Evolutionary conservation across 441 rosid genomes (phyloP).

Genomic region (Erodium texanum): DNA sequence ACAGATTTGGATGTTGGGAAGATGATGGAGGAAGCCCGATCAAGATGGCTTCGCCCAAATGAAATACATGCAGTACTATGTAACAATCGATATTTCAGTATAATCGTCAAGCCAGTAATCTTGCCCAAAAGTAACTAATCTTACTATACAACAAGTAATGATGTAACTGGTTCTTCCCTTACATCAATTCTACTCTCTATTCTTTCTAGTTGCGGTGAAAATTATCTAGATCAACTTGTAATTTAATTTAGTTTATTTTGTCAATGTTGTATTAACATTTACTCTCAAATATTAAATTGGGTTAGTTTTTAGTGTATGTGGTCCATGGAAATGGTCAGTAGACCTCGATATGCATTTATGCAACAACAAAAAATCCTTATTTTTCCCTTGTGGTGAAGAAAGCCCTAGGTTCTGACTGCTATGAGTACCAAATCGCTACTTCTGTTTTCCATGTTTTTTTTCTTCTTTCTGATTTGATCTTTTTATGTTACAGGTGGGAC

Average conservation of each 20-base stretch:
- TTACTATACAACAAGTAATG: not conserved
- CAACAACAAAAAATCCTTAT: not conserved
- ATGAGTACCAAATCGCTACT: not conserved
- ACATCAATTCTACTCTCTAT: not conserved
- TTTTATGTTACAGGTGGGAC: slow-evolving; percentile 59
- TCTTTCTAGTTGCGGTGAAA: not conserved
- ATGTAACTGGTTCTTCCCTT: too few relatives aligned
- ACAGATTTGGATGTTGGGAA: slow-evolving; percentile 68
- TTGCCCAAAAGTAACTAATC: slow-evolving; percentile 61
- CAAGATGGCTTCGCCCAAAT: slow-evolving; percentile 93
- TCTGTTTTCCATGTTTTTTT: not conserved
- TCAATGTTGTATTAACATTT: not conserved
- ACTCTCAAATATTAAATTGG: not conserved
- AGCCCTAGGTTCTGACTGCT: not conserved
- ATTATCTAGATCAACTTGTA: not conserved
- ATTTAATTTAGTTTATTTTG: not conserved
- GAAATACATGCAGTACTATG: slow-evolving; percentile 83
- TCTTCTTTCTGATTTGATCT: slow-evolving; percentile 6
- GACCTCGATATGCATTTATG: not conserved
- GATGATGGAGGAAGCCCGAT: slow-evolving; percentile 63
- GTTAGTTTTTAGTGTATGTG: not conserved
- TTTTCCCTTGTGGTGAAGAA: not conserved
- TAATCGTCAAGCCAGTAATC: slow-evolving; percentile 71
- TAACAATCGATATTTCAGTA: slow-evolving; percentile 55
- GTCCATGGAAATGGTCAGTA: not conserved